A percentile compares a stretch with the other conserved stretches of the same genome.
Conservation (phyloP, 495 filamentous ascomycete genomes). For the Penicillium goetzii region DNA sequence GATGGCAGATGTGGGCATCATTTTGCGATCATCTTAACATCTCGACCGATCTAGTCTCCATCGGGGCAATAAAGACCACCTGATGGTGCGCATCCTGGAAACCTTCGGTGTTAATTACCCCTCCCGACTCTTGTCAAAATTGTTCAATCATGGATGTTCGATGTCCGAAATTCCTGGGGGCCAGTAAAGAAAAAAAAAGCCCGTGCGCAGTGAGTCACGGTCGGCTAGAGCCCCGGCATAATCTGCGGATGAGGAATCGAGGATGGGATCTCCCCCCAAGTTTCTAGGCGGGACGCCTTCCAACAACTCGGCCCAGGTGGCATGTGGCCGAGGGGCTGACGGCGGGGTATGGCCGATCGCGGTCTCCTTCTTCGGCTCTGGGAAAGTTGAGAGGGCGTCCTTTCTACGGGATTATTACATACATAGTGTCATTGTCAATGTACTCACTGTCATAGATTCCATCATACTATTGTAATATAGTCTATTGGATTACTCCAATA, state of each 20-base stretch:
- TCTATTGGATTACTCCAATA: background rate
- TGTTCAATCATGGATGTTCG: background rate
- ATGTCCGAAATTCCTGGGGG: constrained; percentile 4
- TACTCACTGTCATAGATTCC: too few relatives aligned
- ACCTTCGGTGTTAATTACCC: constrained; percentile 1
- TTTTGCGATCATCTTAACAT: constrained; percentile 20
- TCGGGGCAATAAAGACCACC: constrained; percentile 17
- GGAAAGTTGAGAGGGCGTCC: background rate
- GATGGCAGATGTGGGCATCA: constrained; percentile 21
- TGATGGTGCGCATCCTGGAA: constrained; percentile 11
- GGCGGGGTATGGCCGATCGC: constrained; percentile 24
- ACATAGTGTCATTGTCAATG: too few relatives aligned
- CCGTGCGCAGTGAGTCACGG: constrained; percentile 35
- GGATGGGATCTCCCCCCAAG: constrained; percentile 5
- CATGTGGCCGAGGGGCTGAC: constrained; percentile 21
- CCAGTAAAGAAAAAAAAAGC: background rate
- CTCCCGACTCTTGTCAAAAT: background rate
- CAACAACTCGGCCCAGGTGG: constrained; percentile 9
- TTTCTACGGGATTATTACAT: background rate
- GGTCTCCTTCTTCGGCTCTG: background rate
- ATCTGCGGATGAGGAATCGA: constrained; percentile 5
- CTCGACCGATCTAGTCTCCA: constrained; percentile 14
- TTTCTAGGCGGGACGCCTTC: background rate
- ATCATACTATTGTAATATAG: background rate
- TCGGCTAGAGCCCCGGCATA: constrained; percentile 21